Evolutionary conservation across 2,329 filamentous ascomycete genomes (phyloP).

Genomic region (Chaetomiaceae sp.): DNA sequence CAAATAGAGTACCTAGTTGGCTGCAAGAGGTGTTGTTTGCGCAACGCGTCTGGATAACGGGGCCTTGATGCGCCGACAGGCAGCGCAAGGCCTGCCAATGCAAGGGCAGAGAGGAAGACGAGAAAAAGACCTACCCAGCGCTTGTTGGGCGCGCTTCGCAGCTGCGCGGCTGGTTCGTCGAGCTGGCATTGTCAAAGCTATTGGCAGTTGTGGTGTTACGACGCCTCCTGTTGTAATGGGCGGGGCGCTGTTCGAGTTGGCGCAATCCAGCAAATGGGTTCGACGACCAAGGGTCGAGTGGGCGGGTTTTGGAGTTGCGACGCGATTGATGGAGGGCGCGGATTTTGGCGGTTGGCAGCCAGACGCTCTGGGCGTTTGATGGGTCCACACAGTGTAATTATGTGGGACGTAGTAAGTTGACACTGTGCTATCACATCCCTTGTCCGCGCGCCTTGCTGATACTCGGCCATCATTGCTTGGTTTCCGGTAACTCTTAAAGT

Average conservation of each 20-base stretch:
- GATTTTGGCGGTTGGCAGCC: conserved; percentile 8
- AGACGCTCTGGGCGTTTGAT: too few relatives aligned
- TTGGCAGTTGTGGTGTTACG: neutral
- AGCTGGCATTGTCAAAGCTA: conserved; percentile 13
- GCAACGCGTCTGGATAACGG: neutral
- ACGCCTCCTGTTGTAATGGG: neutral
- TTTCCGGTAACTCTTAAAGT: too few relatives aligned
- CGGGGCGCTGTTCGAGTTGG: neutral
- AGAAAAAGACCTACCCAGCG: conserved; percentile 34
- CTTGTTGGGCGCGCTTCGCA: conserved; percentile 40
- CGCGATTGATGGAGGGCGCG: conserved; percentile 14
- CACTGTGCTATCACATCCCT: too few relatives aligned
- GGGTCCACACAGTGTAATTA: too few relatives aligned
- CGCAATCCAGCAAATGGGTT: neutral
- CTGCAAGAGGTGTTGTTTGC: neutral
- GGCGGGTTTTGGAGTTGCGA: conserved; percentile 10
- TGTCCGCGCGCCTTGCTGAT: too few relatives aligned
- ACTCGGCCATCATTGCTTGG: too few relatives aligned
- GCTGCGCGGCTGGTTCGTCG: conserved; percentile 40
- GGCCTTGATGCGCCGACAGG: neutral
- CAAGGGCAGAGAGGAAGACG: too few relatives aligned
- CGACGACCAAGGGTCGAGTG: neutral
- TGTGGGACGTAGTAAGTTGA: too few relatives aligned
- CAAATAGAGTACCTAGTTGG: too few relatives aligned
- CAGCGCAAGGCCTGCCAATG: neutral